Percentiles rank a stretch among this genome's conserved stretches.
Evolutionary conservation across 129 eudicot species (phyloP).

Genomic region (Artemisia tridentata): DNA sequence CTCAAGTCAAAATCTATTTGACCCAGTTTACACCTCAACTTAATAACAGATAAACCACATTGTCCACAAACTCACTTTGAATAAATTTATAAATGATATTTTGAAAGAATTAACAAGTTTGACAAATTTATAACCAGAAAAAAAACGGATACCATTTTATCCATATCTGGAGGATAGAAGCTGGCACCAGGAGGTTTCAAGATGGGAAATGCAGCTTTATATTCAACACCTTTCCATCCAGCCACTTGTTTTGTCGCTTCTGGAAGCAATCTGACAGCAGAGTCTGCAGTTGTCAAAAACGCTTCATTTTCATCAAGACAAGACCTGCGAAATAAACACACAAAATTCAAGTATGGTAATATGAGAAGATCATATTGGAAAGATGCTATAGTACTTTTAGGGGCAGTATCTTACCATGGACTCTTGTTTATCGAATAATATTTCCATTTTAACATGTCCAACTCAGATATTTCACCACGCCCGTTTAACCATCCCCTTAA

Average conservation of each 20-base stretch:
- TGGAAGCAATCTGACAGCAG: constrained; percentile 59
- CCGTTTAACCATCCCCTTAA: constrained; percentile 73
- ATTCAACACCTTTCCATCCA: constrained; percentile 92
- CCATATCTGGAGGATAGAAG: constrained; percentile 95
- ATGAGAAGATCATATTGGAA: constrained; percentile 14
- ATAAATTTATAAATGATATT: not conserved
- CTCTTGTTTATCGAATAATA: constrained; percentile 78
- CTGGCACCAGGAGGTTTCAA: constrained; percentile 83
- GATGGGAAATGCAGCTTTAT: constrained; percentile 74
- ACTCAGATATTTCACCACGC: constrained; percentile 48
- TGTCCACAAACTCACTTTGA: not conserved
- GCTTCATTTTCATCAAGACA: constrained; percentile 83
- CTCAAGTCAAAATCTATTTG: too few species aligned
- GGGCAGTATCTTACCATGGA: constrained; percentile 65
- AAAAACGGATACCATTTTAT: constrained; percentile 57
- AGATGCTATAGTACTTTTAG: not conserved
- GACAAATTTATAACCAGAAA: too few species aligned
- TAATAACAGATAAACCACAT: not conserved
- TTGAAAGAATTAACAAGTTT: too few species aligned
- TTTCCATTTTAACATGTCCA: constrained; percentile 76
- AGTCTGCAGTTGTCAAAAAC: constrained; percentile 86
- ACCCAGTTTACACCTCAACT: not conserved
- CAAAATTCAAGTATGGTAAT: not conserved
- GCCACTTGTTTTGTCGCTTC: constrained; percentile 59
- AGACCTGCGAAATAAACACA: constrained; percentile 52